Evolutionary conservation across 2,329 filamentous ascomycete species (phyloP).

Genomic region (Exophiala calicioides): DNA sequence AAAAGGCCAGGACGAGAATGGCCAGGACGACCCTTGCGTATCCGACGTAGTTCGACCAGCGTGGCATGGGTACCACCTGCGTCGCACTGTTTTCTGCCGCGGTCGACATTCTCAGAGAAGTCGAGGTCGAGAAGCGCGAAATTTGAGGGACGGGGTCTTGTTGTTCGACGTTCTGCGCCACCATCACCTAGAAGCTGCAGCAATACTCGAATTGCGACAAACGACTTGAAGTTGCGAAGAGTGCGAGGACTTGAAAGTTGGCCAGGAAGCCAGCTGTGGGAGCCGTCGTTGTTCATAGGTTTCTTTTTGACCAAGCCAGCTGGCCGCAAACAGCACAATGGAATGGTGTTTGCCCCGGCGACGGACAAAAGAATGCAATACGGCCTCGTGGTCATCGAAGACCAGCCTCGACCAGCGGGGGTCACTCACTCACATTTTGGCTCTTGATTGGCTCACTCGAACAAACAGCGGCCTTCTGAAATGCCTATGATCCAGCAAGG

Average conservation of each 20-base stretch:
- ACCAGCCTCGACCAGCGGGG: conserved; percentile 15
- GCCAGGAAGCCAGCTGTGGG: too few relatives aligned
- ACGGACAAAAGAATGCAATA: conserved; percentile 25
- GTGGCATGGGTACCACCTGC: conserved; percentile 29
- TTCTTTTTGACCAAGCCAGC: conserved; percentile 1
- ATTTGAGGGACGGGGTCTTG: conserved; percentile 7
- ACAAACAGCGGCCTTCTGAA: too few relatives aligned
- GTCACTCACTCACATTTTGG: not conserved
- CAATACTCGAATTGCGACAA: not conserved
- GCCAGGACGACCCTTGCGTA: conserved; percentile 24
- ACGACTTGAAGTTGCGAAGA: too few relatives aligned
- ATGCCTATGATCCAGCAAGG: too few relatives aligned
- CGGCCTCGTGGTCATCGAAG: not conserved
- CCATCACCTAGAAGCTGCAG: conserved; percentile 8
- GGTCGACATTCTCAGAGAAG: conserved; percentile 14
- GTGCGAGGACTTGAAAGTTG: not conserved
- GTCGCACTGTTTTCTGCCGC: not conserved
- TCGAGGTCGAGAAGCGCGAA: conserved; percentile 23
- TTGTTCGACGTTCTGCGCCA: conserved; percentile 4
- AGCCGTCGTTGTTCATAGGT: not conserved
- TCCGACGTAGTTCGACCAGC: conserved; percentile 26
- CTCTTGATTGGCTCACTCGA: not conserved
- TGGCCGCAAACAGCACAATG: conserved; percentile 5
- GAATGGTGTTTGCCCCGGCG: conserved; percentile 13
- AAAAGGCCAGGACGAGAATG: conserved; percentile 23